Base-by-base conservation (phyloP, 768 basidiomycete genomes). In the Panaeolus papilionaceus region DNA sequence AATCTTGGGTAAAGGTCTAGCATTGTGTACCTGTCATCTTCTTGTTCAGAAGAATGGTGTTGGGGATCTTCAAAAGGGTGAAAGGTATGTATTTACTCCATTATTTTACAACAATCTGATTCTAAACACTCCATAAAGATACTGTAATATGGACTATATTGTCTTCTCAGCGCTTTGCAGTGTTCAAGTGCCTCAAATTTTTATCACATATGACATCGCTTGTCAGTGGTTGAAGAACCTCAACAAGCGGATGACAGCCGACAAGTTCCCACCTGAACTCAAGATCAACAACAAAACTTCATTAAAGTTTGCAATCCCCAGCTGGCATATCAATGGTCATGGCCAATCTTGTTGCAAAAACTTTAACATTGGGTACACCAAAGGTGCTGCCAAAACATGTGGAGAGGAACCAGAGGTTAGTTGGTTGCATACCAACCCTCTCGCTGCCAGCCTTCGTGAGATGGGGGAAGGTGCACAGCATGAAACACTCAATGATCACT, bases 281-380 rank as follows among this genome's bases (percentile, higher is more conserved):
- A n/a, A 38, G n/a, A 58, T 72, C 9, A 1, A 47, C 1, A 18
- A n/a, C 2, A 45, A 45, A 7, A 68, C 65, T 0, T 38, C 54
- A 11, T 14, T 78, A 4, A 47, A 71, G 6, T 40, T 67, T 3
- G 71, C 72, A 1, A 71, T 84, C 3, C 83, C 81, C 0, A 78
- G 79, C 49, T 82, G 80, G 64, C 84, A 85, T 28, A 72, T 83
- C 16, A 71, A 74, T 2, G 78, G 71, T 0, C 83, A 85, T 54
- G 69, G 72, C 0, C 38, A 70, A 0, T 33, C 67, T 4, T 82
- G 81, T 54, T 76, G 78, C 7, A 65, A 63, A 12, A 64, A 64
- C 2, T 82, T 71, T 58, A 79, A 74, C 1, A 69, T 84, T 14
- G 79, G 77, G 23, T 77, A 75, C 54, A 64, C 67, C 10, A 40